Evolutionary conservation across 768 basidiomycete genomes (phyloP).

Genomic region (Calocybe gangraenosa): DNA sequence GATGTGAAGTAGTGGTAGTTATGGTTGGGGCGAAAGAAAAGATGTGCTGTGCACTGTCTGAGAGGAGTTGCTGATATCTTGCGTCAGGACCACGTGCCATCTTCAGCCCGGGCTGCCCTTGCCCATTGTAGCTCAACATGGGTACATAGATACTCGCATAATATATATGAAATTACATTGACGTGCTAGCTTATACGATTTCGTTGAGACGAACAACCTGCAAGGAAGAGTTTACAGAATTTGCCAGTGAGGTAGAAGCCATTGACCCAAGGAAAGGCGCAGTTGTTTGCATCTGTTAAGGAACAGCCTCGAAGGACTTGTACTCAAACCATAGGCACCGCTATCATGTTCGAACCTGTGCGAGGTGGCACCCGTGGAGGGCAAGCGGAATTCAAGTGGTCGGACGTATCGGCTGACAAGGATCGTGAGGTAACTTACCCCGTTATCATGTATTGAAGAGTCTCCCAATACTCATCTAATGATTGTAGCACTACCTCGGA

Average conservation of each 20-base stretch:
- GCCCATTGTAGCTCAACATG: no score
- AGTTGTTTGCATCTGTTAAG: neutral
- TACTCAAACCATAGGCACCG: neutral
- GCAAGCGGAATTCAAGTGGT: conserved; percentile 88
- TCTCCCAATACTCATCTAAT: neutral
- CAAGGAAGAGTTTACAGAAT: no score
- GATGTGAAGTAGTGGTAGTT: neutral
- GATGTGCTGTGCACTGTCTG: neutral
- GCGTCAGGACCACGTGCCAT: conserved; percentile 8
- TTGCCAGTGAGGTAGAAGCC: neutral
- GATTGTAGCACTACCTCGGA: conserved; percentile 78
- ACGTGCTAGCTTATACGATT: no score
- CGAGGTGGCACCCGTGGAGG: conserved; percentile 91
- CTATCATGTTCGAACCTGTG: conserved; percentile 75
- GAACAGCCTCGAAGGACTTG: neutral
- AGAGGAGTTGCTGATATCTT: conserved; percentile 1
- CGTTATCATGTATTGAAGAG: no score
- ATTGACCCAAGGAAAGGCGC: neutral
- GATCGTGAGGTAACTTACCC: conserved; percentile 70
- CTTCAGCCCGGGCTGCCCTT: neutral
- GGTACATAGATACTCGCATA: no score
- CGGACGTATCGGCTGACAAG: conserved; percentile 88
- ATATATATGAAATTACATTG: no score
- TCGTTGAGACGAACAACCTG: no score
- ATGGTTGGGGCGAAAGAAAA: neutral